These are phyloP conservation scores for Myriosclerotinia duriaeana DNA, from an alignment of 2,329 filamentous ascomycete species.

Conservation along the genomic window DNA sequence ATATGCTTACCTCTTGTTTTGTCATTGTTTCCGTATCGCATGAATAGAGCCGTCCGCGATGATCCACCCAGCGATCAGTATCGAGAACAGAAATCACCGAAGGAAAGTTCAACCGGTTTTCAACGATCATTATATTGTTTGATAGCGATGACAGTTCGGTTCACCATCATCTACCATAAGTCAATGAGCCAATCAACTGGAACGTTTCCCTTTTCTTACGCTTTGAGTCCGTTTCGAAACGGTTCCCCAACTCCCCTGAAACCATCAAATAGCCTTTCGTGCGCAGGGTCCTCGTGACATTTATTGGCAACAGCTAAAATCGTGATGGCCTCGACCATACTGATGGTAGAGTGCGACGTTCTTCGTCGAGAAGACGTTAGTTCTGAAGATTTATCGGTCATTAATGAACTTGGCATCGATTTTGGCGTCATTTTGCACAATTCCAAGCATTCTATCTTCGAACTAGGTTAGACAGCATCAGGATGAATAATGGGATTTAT, in stretches of 20 bases:
- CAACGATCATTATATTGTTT: neutral
- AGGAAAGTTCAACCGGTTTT: neutral
- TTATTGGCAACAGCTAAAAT: conserved; percentile 3
- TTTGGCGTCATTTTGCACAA: conserved; percentile 3
- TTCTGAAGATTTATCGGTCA: neutral
- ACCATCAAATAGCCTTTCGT: neutral
- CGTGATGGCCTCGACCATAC: neutral
- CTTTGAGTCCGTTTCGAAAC: conserved; percentile 19
- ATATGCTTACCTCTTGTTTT: neutral
- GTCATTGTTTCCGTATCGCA: neutral
- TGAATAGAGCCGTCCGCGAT: neutral
- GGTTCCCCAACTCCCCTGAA: conserved; percentile 17
- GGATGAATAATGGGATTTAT: conserved; percentile 3
- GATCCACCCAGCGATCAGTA: neutral
- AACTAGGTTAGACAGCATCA: neutral
- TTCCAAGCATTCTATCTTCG: neutral
- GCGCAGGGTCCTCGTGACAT: neutral
- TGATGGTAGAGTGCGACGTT: conserved; percentile 11
- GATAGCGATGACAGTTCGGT: neutral
- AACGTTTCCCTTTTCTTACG: neutral
- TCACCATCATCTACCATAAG: neutral
- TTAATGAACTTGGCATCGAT: conserved; percentile 18
- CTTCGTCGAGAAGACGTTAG: neutral
- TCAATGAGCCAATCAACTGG: neutral
- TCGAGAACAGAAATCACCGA: neutral